phyloP scores from a whole-genome alignment of 352 stramenopile genomes.

The Albugo laibachii region DNA sequence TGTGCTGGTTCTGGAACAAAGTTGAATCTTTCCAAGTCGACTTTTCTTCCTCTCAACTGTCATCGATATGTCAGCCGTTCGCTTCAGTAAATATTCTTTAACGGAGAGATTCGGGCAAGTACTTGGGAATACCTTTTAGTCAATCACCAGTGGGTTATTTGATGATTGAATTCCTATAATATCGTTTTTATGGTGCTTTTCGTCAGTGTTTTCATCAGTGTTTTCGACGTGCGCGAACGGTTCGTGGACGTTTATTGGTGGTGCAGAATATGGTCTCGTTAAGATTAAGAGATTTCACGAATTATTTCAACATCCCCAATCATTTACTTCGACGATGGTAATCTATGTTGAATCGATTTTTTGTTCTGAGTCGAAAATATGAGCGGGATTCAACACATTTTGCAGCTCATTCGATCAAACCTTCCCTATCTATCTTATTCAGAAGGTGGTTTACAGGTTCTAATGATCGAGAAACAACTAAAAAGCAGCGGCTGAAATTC shows the following conservation, averaged over 20 bases:
- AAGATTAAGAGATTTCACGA: constrained; percentile 3
- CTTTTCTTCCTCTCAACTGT: constrained; percentile 4
- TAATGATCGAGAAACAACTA: constrained; percentile 2
- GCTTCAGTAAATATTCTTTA: constrained; percentile 2
- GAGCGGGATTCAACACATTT: constrained; percentile 2
- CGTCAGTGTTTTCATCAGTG: too few species aligned
- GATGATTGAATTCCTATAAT: constrained; percentile 5
- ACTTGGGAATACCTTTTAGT: constrained; percentile 5
- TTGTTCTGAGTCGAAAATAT: constrained; percentile 5
- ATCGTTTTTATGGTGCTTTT: constrained; percentile 7
- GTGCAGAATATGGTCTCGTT: constrained; percentile 3
- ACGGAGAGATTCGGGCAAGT: constrained; percentile 4
- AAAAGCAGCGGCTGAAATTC: constrained; percentile 3
- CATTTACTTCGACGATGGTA: not conserved
- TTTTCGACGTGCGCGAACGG: constrained; percentile 3
- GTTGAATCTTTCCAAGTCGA: constrained; percentile 7
- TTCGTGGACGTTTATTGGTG: constrained; percentile 2
- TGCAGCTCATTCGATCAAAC: constrained; percentile 4
- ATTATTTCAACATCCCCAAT: not conserved
- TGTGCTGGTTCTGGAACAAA: constrained; percentile 2
- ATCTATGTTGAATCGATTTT: constrained; percentile 5
- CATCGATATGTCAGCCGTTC: not conserved
- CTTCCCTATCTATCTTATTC: constrained; percentile 3
- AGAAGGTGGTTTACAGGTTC: constrained; percentile 3
- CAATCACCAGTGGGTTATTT: constrained; percentile 2